Conservation (phyloP, 352 stramenopile genomes). For the Phytophthora constricta region DNA sequence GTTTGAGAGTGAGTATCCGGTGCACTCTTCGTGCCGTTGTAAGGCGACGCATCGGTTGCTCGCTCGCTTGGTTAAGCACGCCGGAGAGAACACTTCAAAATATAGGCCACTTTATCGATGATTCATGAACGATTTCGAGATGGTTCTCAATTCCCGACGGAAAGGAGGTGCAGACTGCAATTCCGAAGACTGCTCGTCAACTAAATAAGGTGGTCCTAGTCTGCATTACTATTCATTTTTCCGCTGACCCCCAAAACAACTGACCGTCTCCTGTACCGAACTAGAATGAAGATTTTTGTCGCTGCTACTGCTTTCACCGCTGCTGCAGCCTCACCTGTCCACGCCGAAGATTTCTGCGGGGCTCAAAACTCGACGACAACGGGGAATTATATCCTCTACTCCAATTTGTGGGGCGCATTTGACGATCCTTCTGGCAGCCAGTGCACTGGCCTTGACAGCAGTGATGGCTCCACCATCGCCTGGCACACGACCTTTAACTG, state of each 20-base stretch:
- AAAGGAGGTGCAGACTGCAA: conserved; percentile 11
- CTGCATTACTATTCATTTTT: too few relatives aligned
- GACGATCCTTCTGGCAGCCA: conserved; percentile 36
- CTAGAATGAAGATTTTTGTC: conserved; percentile 23
- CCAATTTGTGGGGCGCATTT: conserved; percentile 42
- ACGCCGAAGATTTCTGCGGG: conserved; percentile 28
- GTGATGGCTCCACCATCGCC: conserved; percentile 31
- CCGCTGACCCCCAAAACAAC: background rate
- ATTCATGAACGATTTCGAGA: too few relatives aligned
- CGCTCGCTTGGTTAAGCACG: too few relatives aligned
- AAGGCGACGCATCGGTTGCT: too few relatives aligned
- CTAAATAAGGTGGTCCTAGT: too few relatives aligned
- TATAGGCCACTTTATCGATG: too few relatives aligned
- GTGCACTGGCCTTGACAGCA: conserved; percentile 44
- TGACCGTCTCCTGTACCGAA: too few relatives aligned
- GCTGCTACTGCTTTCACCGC: background rate
- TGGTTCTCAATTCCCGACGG: background rate
- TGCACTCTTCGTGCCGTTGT: too few relatives aligned
- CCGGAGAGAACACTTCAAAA: too few relatives aligned
- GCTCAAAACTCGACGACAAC: conserved; percentile 33
- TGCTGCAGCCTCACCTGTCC: conserved; percentile 5
- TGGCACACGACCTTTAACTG: conserved; percentile 49
- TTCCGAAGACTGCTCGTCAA: background rate
- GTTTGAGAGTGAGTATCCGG: too few relatives aligned
- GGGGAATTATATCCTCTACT: conserved; percentile 49